These are phyloP conservation scores for Pleurotus pulmonarius DNA, from an alignment of 768 basidiomycete species.

Conservation along the genomic window DNA sequence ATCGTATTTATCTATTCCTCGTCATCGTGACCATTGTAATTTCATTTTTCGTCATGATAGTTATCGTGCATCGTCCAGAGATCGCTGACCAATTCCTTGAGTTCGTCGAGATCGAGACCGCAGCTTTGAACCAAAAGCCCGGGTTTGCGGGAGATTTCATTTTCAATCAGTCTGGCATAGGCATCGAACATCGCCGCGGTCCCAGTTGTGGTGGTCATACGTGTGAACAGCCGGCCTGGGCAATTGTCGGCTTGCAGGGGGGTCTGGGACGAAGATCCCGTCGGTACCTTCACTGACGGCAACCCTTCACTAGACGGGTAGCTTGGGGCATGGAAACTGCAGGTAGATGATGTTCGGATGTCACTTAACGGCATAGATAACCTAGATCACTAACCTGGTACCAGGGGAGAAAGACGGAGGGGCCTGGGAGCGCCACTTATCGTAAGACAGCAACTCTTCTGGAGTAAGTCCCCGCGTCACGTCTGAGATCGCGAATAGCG, in stretches of 20 bases:
- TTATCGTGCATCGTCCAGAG: slow-evolving; percentile 59
- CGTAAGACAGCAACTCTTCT: slow-evolving; percentile 29
- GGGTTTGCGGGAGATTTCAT: slow-evolving; percentile 34
- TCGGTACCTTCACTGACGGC: slow-evolving; percentile 39
- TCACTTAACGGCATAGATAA: neutral
- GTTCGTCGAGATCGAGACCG: slow-evolving; percentile 51
- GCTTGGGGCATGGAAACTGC: slow-evolving; percentile 43
- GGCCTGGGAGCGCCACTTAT: slow-evolving; percentile 31
- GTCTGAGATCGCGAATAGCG: slow-evolving; percentile 40
- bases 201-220: slow-evolving; percentile 38
- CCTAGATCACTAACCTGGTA: slow-evolving; percentile 8
- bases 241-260: neutral
- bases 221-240: slow-evolving; percentile 32
- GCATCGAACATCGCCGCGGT: slow-evolving; percentile 38
- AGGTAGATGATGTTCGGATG: neutral
- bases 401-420: neutral
- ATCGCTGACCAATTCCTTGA: slow-evolving; percentile 51
- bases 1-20: neutral
- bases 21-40: neutral
- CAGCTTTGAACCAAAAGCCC: slow-evolving; percentile 23
- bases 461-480: slow-evolving; percentile 59
- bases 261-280: neutral
- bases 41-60: slow-evolving; percentile 20
- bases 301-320: slow-evolving; percentile 63
- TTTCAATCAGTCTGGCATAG: slow-evolving; percentile 51